Evolutionary conservation across 2,329 filamentous ascomycete species (phyloP), one percentile per base, ranked within the genome.

Genomic region (Akanthomyces lecanii): DNA sequence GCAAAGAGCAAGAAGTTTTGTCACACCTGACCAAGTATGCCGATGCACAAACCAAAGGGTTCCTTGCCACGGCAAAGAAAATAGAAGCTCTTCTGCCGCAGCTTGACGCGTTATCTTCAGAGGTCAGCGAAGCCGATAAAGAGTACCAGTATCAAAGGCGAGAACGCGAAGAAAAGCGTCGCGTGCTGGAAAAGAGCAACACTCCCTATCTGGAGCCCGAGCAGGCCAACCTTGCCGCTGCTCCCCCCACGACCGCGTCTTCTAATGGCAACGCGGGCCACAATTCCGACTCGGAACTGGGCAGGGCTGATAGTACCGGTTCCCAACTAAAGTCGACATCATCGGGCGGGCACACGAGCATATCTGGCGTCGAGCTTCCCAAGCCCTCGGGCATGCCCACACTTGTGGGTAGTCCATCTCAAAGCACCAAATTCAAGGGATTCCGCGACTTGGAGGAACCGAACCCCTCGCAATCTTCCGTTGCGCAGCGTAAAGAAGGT

Each of bases 1-100:
- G 95, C 66, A 99, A 98, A 74, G 95, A 99, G 71, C 95, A 98
- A 72, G 95, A 99, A 74, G 91, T 99, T 5, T 77, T 99, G 36
- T 98, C 94, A 1, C 91, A 97, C 72, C 82, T 99, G 38, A 99
- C 95, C 1, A 94, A 89, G 72, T 99, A 93, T 73, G 96, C 96
- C 11, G 92, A 96, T 73, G 87, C 89, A 3, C 95, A 99, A 72
- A 91, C 95, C 18, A 89, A 86, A 70, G 88, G 85, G 64, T 98
- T 96, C 71, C 80, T 98, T 59, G 79, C 84, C 1, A 89, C 93
- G 0, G 89, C 94, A 14, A 93, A 93, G 75, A 96, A 89, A 74
- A 89, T 99, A 56, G 93, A 97, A 67, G 85, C 83, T 25, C 86
- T 97, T 76, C 81, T 96, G 21, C 95, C 95, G 0, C 92, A 97